Evolutionary conservation across 2,329 filamentous ascomycete species (phyloP).

Genomic region (Xylariaceae sp.): DNA sequence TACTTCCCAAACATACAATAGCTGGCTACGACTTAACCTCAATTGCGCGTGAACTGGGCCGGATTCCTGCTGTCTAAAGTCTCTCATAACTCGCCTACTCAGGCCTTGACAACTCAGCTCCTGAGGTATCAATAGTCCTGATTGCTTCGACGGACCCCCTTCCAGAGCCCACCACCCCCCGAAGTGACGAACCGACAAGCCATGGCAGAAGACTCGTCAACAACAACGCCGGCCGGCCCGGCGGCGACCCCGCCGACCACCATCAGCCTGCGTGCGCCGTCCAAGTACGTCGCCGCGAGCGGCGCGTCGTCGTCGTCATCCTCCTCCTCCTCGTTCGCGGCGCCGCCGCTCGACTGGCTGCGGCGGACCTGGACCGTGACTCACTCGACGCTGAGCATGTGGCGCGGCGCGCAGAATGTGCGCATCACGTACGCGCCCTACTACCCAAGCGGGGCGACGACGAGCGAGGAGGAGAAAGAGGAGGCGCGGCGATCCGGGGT

Average conservation of each 20-base stretch:
- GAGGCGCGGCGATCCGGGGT: slow-evolving; percentile 29
- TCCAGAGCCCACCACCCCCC: too few relatives aligned
- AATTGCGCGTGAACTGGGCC: too few relatives aligned
- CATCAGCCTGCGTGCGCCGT: slow-evolving; percentile 38
- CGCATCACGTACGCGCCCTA: slow-evolving; percentile 60
- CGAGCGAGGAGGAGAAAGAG: too few relatives aligned
- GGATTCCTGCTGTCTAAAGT: too few relatives aligned
- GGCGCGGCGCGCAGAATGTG: slow-evolving; percentile 72
- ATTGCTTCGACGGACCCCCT: too few relatives aligned
- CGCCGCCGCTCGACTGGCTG: slow-evolving; percentile 52
- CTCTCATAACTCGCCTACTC: too few relatives aligned
- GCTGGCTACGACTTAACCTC: too few relatives aligned
- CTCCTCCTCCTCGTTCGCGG: slow-evolving; percentile 23
- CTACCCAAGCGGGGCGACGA: too few relatives aligned
- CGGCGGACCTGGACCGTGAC: slow-evolving; percentile 65
- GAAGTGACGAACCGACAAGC: background rate
- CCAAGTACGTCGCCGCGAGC: slow-evolving; percentile 34
- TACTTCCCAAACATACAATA: too few relatives aligned
- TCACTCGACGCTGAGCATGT: slow-evolving; percentile 72
- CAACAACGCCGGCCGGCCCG: background rate
- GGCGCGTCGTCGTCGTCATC: slow-evolving; percentile 18
- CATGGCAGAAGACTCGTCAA: slow-evolving; percentile 12
- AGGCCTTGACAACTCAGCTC: too few relatives aligned
- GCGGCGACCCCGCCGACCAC: slow-evolving; percentile 6
- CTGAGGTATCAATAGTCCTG: too few relatives aligned